Conservation (phyloP, 2,329 filamentous ascomycete genomes). For the Tolypocladium ovalisporum region DNA sequence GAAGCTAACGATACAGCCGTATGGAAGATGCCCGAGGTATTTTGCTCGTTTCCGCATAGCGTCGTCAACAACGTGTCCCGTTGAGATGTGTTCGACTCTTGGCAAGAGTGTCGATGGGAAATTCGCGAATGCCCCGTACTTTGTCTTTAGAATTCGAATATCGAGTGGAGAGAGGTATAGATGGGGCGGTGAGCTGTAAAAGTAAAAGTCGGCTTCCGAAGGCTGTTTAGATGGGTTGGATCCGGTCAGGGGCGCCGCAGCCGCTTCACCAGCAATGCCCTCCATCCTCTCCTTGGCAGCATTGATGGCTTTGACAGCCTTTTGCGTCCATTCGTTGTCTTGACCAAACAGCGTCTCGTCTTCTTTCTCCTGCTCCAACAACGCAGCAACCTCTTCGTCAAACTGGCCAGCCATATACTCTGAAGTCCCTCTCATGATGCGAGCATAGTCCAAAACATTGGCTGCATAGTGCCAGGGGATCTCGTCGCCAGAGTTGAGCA, state of each 20-base stretch:
- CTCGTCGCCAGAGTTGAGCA: conserved; percentile 57
- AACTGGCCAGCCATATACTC: conserved; percentile 79
- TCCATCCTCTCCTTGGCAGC: conserved; percentile 65
- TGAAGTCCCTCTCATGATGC: conserved; percentile 87
- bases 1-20: conserved; percentile 85
- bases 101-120: conserved; percentile 83
- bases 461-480: conserved; percentile 93
- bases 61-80: conserved; percentile 80
- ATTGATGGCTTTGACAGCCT: conserved; percentile 64
- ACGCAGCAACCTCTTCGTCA: conserved; percentile 63
- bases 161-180: conserved; percentile 85
- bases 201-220: conserved; percentile 55
- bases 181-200: conserved; percentile 79
- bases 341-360: conserved; percentile 88
- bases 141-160: conserved; percentile 83
- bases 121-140: conserved; percentile 69
- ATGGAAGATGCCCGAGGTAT: conserved; percentile 76
- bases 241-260: conserved; percentile 8
- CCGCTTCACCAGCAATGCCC: conserved; percentile 24
- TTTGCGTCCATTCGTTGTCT: conserved; percentile 84
- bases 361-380: conserved; percentile 69
- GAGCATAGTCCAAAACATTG: conserved; percentile 87
- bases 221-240: conserved; percentile 12
- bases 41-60: conserved; percentile 72
- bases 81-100: conserved; percentile 79